Evolutionary conservation across 2,329 filamentous ascomycete species (phyloP).

Genomic region (Aspergillus persii): DNA sequence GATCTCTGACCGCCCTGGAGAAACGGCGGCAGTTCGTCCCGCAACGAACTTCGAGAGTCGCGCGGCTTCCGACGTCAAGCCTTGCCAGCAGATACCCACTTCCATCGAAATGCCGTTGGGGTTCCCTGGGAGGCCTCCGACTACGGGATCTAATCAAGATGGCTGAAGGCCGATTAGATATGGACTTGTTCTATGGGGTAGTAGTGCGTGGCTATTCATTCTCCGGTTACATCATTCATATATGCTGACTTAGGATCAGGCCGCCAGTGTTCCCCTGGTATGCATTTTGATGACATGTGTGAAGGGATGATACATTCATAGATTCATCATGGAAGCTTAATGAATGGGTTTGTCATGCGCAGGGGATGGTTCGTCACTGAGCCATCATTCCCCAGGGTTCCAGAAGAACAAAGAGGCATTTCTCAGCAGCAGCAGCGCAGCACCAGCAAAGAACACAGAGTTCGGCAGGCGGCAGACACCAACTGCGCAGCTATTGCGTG

Average conservation of each 20-base stretch:
- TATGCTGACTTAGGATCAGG: background rate
- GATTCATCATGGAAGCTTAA: background rate
- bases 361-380: background rate
- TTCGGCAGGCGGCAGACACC: conserved; percentile 22
- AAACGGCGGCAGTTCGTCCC: background rate
- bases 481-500: conserved; percentile 40
- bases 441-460: too few species aligned
- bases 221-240: background rate
- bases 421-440: conserved; percentile 16
- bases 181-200: background rate
- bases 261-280: background rate
- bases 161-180: too few species aligned
- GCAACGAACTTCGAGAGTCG: background rate
- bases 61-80: background rate
- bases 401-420: conserved; percentile 9
- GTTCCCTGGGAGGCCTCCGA: background rate
- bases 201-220: background rate
- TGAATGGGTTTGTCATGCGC: background rate
- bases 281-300: background rate
- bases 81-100: background rate
- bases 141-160: background rate
- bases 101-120: too few species aligned
- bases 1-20: conserved; percentile 7
- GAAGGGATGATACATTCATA: too few species aligned
- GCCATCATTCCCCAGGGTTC: background rate